Conservation (phyloP, 768 basidiomycete genomes). For the Tricholoma hemisulphureum region DNA sequence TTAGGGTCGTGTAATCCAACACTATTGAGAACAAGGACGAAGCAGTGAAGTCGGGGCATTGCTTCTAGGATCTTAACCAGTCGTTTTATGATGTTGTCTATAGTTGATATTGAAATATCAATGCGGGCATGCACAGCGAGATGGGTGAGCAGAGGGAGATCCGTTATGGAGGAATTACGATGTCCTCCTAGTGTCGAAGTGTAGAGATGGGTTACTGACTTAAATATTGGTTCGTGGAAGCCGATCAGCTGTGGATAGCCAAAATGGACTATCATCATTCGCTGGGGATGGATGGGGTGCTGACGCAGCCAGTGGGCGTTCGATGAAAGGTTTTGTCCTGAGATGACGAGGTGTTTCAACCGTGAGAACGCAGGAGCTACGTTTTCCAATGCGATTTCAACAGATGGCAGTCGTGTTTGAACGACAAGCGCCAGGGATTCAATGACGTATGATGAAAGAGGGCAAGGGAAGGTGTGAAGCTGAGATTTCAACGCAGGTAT, state of each 20-base stretch:
- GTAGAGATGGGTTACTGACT: constrained; percentile 34
- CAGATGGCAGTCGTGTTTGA: constrained; percentile 30
- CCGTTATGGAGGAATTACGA: constrained; percentile 28
- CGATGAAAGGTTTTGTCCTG: constrained; percentile 31
- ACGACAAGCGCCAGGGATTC: constrained; percentile 32
- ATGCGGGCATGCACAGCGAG: constrained; percentile 32
- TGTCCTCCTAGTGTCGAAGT: constrained; percentile 32
- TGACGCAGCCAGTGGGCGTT: constrained; percentile 36
- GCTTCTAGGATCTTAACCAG: constrained; percentile 1
- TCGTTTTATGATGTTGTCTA: not conserved
- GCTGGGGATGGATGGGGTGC: constrained; percentile 28
- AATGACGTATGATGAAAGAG: constrained; percentile 32
- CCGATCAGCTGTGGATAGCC: constrained; percentile 33
- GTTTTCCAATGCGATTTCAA: constrained; percentile 31
- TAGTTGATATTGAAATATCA: constrained; percentile 6
- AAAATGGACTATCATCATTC: constrained; percentile 33
- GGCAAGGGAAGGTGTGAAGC: constrained; percentile 27
- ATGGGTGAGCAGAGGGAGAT: constrained; percentile 33
- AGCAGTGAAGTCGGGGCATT: constrained; percentile 1
- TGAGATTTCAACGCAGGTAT: constrained; percentile 27
- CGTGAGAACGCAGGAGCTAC: constrained; percentile 31
- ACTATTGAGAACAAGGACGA: constrained; percentile 9
- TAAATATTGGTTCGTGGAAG: constrained; percentile 34
- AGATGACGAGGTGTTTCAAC: constrained; percentile 32
- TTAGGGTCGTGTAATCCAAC: not conserved